Evolutionary conservation across 208 protist species (phyloP).

Genomic region (Crithidia sp.): DNA sequence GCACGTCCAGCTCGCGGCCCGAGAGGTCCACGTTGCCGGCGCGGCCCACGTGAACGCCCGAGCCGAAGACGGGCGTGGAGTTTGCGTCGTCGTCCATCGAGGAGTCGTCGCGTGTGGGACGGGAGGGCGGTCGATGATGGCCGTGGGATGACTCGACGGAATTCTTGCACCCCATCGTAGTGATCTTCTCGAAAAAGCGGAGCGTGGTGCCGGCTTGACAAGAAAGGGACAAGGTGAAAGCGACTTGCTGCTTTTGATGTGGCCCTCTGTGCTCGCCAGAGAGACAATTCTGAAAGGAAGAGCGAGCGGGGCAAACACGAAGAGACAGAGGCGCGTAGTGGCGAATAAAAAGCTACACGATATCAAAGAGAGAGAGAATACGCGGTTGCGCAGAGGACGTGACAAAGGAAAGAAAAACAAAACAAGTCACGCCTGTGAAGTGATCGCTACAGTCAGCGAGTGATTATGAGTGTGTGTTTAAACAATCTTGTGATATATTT

Average conservation of each 20-base stretch:
- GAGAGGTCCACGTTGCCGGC: constrained; percentile 84
- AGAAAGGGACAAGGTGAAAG: not conserved
- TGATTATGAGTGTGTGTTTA: no score
- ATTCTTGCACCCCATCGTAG: constrained; percentile 37
- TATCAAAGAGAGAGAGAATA: no score
- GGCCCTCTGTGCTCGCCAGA: no score
- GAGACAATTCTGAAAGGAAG: no score
- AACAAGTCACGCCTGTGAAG: no score
- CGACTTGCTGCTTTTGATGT: not conserved
- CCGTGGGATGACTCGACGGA: constrained; percentile 11
- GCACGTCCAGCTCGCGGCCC: constrained; percentile 62
- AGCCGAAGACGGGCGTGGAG: constrained; percentile 62
- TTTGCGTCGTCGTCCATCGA: constrained; percentile 19
- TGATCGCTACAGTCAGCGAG: no score
- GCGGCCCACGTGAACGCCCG: constrained; percentile 79
- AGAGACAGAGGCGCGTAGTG: no score
- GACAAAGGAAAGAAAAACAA: no score
- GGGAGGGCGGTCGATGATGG: not conserved
- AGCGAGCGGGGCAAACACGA: no score
- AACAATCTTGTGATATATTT: no score
- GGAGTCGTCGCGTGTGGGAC: constrained; percentile 20
- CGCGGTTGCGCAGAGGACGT: no score
- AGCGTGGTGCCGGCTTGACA: not conserved
- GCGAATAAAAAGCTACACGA: no score
- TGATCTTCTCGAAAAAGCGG: constrained; percentile 2